Conservation (phyloP, 2,329 filamentous ascomycete species). For the Fusarium agapanthi region DNA sequence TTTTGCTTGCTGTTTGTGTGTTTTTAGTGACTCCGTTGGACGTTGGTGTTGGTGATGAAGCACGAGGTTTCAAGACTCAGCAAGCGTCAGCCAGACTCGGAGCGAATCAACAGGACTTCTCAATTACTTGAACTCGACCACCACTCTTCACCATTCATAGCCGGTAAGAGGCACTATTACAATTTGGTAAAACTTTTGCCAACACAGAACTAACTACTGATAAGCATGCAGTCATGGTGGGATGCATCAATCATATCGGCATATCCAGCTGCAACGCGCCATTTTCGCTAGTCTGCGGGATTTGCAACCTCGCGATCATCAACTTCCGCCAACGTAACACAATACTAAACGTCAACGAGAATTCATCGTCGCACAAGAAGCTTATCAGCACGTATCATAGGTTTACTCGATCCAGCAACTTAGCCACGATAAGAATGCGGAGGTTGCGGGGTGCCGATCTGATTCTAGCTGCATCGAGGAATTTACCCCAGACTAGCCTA, state of each 20-base stretch:
- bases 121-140: background rate
- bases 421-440: conserved; percentile 38
- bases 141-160: background rate
- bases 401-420: conserved; percentile 32
- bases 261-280: background rate
- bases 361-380: background rate
- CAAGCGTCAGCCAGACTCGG: background rate
- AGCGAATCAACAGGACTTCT: background rate
- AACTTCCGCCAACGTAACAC: background rate
- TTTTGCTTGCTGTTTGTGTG: background rate
- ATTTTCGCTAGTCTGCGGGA: background rate
- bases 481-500: conserved; percentile 23
- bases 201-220: background rate
- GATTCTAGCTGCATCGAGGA: background rate
- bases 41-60: background rate
- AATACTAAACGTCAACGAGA: background rate
- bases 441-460: conserved; percentile 15
- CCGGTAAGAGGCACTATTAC: background rate
- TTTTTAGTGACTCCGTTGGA: background rate
- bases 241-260: too few species aligned
- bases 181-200: background rate
- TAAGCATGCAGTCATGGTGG: background rate
- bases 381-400: conserved; percentile 11
- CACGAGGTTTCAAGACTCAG: background rate
- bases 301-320: background rate